These are phyloP conservation scores for Penicillium bialowiezense DNA, from an alignment of 495 filamentous ascomycete species.

Conservation along the genomic window DNA sequence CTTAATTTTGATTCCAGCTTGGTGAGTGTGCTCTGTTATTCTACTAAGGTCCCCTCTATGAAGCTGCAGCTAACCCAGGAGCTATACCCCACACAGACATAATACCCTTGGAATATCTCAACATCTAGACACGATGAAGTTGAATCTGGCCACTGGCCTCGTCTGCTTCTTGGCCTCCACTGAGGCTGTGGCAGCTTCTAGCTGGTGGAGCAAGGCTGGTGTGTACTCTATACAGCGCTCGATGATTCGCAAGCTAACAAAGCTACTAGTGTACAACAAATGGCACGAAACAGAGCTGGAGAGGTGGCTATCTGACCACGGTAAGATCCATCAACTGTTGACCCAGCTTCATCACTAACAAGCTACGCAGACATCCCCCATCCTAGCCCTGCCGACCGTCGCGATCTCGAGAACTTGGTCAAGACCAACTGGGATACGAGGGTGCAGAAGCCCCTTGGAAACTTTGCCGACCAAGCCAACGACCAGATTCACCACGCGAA, in stretches of 20 bases:
- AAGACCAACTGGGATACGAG: slow-evolving; percentile 82
- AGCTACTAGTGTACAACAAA: slow-evolving; percentile 81
- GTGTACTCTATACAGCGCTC: slow-evolving; percentile 27
- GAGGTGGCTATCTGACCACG: slow-evolving; percentile 91
- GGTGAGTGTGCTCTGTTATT: neutral
- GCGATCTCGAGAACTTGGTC: slow-evolving; percentile 78
- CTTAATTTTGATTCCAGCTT: neutral
- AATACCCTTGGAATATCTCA: too few relatives aligned
- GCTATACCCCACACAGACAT: too few relatives aligned
- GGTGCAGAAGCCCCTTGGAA: slow-evolving; percentile 67
- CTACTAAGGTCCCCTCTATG: too few relatives aligned
- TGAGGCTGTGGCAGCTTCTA: slow-evolving; percentile 64
- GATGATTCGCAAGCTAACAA: slow-evolving; percentile 5
- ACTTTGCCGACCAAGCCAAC: slow-evolving; percentile 69
- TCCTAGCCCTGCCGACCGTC: slow-evolving; percentile 79
- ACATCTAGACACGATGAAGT: slow-evolving; percentile 63
- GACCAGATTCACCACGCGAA: slow-evolving; percentile 67
- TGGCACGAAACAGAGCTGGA: slow-evolving; percentile 99
- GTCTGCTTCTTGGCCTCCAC: slow-evolving; percentile 65
- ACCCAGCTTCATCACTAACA: slow-evolving; percentile 9
- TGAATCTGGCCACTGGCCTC: slow-evolving; percentile 63
- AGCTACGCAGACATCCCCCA: slow-evolving; percentile 67
- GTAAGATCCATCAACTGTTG: slow-evolving; percentile 15
- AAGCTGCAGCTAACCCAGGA: too few relatives aligned
- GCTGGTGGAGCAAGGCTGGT: slow-evolving; percentile 84